Evolutionary conservation across 2,329 filamentous ascomycete genomes (phyloP).

Genomic region (Teratosphaeria nubilosa): DNA sequence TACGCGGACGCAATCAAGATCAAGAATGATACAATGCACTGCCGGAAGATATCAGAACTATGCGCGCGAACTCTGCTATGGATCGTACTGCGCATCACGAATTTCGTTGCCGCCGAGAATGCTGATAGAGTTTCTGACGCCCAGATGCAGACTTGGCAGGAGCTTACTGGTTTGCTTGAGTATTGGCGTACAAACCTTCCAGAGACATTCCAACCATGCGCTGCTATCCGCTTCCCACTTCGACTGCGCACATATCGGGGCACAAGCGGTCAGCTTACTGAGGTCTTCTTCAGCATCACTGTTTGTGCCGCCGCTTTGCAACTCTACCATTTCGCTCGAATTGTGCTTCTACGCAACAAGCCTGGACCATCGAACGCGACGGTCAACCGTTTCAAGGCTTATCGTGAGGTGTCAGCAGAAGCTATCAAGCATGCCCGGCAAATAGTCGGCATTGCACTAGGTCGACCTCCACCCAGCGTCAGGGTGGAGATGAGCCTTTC

Average conservation of each 20-base stretch:
- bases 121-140: conserved; percentile 15
- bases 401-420: conserved; percentile 45
- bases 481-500: conserved; percentile 49
- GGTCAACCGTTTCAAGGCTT: conserved; percentile 42
- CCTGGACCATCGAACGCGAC: conserved; percentile 44
- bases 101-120: conserved; percentile 49
- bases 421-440: conserved; percentile 48
- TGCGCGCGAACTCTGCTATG: conserved; percentile 55
- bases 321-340: conserved; percentile 54
- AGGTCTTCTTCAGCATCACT: conserved; percentile 54
- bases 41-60: conserved; percentile 25
- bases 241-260: background rate
- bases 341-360: conserved; percentile 50
- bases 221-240: conserved; percentile 25
- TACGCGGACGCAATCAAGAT: conserved; percentile 35
- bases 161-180: conserved; percentile 48
- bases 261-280: conserved; percentile 24
- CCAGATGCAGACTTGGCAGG: conserved; percentile 33
- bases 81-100: conserved; percentile 55
- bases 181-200: conserved; percentile 50
- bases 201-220: conserved; percentile 50
- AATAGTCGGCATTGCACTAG: conserved; percentile 51
- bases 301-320: conserved; percentile 57
- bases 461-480: conserved; percentile 45
- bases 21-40: conserved; percentile 41